Evolutionary conservation across 108 stramenopile species (phyloP), one percentile per base, ranked within the genome.

Genomic region (Skeletonema costatum): DNA sequence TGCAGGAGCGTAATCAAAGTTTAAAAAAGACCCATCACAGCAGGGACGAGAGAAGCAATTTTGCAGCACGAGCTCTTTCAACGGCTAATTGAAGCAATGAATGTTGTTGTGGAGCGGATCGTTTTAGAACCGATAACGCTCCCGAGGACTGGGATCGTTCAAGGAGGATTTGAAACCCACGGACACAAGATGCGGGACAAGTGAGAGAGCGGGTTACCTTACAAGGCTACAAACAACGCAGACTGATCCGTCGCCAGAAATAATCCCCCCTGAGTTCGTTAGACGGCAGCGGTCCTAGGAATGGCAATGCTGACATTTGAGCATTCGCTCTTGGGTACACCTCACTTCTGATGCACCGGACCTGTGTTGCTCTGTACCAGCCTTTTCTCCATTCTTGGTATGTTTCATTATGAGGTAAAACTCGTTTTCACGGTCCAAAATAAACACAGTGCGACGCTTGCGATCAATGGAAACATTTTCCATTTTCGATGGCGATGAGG

Each of bases 1-100:
- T 91, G 89, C 16, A 93, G 69, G n/a, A 16, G 88, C 71, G 60
- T 85, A 70, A 82, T 95, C 92, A 88, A 92, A n/a, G n/a, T 84
- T 51, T 95, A 92, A 32, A 81, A 61, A n/a, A n/a, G n/a, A n/a
- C n/a, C n/a, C 60, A 87, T 75, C 75, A 93, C 92, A 21, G 51
- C 39, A 19, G 66, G 41, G 72, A 81, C 36, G 90, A 66, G n/a
- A n/a, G n/a, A n/a, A 14, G 66, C 67, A 53, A 87, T 75, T 33
- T n/a, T n/a, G 74, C 66, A 10, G 92, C 93, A 64, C 92, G 85
- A n/a, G n/a, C 64, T 86, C 88, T 71, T 85, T 83, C 14, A 90
- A 53, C 1, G 94, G 94, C 21, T n/a, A 95, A 82, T 17, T 84
- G 70, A 60, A 93, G 64, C 10, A 95, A 77, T 5, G 89, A 83